Base-by-base conservation (phyloP, 495 filamentous ascomycete genomes). In the Annulohypoxylon bovei region DNA sequence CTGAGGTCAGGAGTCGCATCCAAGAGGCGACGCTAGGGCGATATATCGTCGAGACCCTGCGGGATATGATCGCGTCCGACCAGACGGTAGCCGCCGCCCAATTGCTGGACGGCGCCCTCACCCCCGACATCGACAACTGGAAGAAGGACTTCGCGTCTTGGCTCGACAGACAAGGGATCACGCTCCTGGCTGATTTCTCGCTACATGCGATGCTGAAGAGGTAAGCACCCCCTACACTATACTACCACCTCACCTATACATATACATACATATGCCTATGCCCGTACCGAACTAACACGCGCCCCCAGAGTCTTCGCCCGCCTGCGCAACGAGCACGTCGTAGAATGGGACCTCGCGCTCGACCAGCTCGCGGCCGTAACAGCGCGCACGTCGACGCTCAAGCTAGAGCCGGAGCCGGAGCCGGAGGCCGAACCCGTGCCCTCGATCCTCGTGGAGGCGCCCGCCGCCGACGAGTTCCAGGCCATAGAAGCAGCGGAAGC, bases 101-200 rank as follows among this genome's bases (percentile, higher is more conserved):
- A 32, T 23, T 47, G 30, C 62, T 66, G 23, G 32, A 42, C 14
- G 35, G 37, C 3, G 32, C 55, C 8, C 30, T 66, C 32, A 52
- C 25, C 47, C 52, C 47, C 2, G 30, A 55, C n/a, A 56, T 70
- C 46, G 62, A 70, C 49, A 46, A 22, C 6, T 70, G 67, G 67
- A 70, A 22, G 46, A 49, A 61, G 55, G 39, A 57, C 12, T 46
- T 70, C 22, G 18, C 22, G 2, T 55, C 22, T 14, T 70, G 67
- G 67, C 56, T 70, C n/a, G 55, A 63, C 35, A 65, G 54, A 49
- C 67, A 70, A 44, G 40, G 56, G 11, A 40, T 61, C 14, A 44
- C 28, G 1, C 20, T 50, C 22, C 56, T 59, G 6, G 46, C 33
- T 7, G 67, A 61, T 6, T 47, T 70, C 23, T 65, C 67, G 14